Conservation (phyloP, 495 filamentous ascomycete genomes). For the Tuber brumale region DNA sequence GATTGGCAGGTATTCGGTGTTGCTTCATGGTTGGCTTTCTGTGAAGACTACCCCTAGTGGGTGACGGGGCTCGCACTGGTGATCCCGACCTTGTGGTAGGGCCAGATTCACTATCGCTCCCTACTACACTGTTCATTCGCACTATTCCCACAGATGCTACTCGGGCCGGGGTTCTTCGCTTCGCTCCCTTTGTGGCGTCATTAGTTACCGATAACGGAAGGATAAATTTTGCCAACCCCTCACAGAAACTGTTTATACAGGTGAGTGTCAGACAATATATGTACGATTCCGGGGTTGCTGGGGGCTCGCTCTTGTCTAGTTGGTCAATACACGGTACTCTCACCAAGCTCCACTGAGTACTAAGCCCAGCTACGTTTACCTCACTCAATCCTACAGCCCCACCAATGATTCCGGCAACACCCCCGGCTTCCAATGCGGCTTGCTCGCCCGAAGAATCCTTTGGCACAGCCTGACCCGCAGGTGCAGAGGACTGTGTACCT, state of each 20-base stretch:
- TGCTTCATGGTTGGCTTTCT: conserved; percentile 50
- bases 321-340: conserved; percentile 86
- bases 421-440: conserved; percentile 77
- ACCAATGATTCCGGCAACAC: conserved; percentile 79
- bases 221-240: conserved; percentile 86
- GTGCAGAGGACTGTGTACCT: conserved; percentile 75
- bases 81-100: conserved; percentile 45
- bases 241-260: conserved; percentile 80
- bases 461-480: conserved; percentile 46
- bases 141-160: conserved; percentile 14
- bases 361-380: conserved; percentile 65
- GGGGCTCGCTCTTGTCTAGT: conserved; percentile 84
- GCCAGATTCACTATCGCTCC: conserved; percentile 41
- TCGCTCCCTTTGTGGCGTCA: conserved; percentile 46
- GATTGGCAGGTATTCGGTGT: conserved; percentile 69
- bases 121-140: conserved; percentile 25
- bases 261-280: conserved; percentile 82
- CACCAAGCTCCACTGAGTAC: conserved; percentile 80
- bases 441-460: conserved; percentile 61
- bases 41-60: conserved; percentile 45
- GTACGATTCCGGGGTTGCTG: conserved; percentile 80
- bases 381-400: conserved; percentile 61
- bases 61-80: conserved; percentile 41
- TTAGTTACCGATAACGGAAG: conserved; percentile 76
- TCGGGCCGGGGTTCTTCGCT: conserved; percentile 11